phyloP scores from a whole-genome alignment of 176 grass and related monocot genomes.

The Guadua angustifolia region DNA sequence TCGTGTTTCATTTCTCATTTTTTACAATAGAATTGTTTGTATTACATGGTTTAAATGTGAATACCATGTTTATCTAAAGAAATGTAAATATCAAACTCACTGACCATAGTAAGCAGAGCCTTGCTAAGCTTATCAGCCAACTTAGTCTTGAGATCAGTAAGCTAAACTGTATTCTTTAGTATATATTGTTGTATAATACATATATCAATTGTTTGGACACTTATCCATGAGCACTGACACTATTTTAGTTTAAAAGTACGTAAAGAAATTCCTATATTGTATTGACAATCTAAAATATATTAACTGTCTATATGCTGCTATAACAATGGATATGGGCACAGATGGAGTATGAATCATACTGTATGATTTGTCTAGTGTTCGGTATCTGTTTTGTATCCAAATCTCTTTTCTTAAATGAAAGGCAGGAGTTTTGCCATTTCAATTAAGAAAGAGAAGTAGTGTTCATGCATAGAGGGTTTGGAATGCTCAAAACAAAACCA shows the following conservation, averaged over 20 bases:
- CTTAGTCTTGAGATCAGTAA: not conserved
- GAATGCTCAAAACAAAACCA: not conserved
- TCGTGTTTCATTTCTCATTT: no score
- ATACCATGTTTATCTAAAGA: no score
- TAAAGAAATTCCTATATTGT: not conserved
- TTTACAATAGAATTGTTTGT: no score
- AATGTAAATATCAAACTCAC: no score
- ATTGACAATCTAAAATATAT: not conserved
- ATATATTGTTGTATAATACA: not conserved
- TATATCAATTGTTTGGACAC: not conserved
- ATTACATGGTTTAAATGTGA: no score
- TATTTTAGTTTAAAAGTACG: not conserved
- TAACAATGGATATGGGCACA: not conserved
- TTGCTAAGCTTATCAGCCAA: no score
- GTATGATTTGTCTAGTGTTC: not conserved
- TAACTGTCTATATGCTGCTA: not conserved
- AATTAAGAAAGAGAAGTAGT: not conserved
- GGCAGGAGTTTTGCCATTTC: not conserved
- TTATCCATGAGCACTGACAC: not conserved
- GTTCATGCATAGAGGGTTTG: not conserved
- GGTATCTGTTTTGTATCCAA: not conserved
- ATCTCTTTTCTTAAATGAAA: not conserved
- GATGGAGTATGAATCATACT: no score
- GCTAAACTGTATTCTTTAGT: not conserved
- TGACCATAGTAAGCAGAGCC: no score